These are phyloP conservation scores for Penicillium psychrosexuale DNA, from an alignment of 2,329 filamentous ascomycete genomes.

Conservation along the genomic window DNA sequence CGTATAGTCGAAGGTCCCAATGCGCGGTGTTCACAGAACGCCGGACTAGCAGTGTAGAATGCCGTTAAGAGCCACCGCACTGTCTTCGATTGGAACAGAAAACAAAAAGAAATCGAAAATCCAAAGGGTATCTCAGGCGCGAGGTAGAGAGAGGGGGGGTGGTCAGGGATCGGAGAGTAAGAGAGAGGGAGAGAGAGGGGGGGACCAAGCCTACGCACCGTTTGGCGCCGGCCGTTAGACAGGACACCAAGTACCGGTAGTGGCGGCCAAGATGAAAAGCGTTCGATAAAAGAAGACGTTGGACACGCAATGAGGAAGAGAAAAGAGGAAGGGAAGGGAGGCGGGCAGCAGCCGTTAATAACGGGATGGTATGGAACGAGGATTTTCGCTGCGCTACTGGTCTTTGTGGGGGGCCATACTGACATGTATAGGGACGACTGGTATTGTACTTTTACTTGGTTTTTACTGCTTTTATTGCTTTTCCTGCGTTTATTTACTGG, in stretches of 20 bases:
- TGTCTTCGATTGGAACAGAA: slow-evolving; percentile 10
- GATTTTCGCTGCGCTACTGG: slow-evolving; percentile 25
- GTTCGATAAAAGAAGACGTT: slow-evolving; percentile 35
- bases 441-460: neutral
- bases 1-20: slow-evolving; percentile 30
- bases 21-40: slow-evolving; percentile 26
- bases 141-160: slow-evolving; percentile 11
- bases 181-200: slow-evolving; percentile 21
- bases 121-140: slow-evolving; percentile 16
- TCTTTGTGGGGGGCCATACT: slow-evolving; percentile 15
- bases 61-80: slow-evolving; percentile 4
- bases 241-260: slow-evolving; percentile 47
- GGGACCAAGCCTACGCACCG: slow-evolving; percentile 47
- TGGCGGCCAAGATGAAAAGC: slow-evolving; percentile 42
- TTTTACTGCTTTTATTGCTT: neutral
- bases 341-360: slow-evolving; percentile 17
- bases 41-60: slow-evolving; percentile 5
- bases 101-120: slow-evolving; percentile 8
- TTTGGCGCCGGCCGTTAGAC: slow-evolving; percentile 47
- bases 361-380: slow-evolving; percentile 15
- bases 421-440: slow-evolving; percentile 5
- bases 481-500: neutral
- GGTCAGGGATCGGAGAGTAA: slow-evolving; percentile 18
- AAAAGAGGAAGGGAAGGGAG: slow-evolving; percentile 18
- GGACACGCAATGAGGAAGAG: slow-evolving; percentile 22